phyloP scores from a whole-genome alignment of 2,329 filamentous ascomycete species.

The Penicillium sp. region DNA sequence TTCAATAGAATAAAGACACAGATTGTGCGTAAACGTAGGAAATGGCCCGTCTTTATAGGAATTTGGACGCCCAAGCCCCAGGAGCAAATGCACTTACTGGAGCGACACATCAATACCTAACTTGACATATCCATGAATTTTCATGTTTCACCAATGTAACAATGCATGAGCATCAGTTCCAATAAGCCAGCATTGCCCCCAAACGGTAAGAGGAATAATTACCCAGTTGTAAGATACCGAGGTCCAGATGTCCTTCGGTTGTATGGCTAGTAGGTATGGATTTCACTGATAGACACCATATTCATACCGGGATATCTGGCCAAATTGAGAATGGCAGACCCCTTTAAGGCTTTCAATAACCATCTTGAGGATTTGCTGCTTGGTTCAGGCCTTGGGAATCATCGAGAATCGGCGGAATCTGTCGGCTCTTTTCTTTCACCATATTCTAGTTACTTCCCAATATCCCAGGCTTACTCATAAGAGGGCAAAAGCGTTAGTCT shows the following conservation, averaged over 20 bases:
- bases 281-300: too few relatives aligned
- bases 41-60: background rate
- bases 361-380: too few relatives aligned
- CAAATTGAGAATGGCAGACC: too few relatives aligned
- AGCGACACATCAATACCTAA: background rate
- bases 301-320: too few relatives aligned
- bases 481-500: too few relatives aligned
- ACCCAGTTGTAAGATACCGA: background rate
- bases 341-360: too few relatives aligned
- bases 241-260: background rate
- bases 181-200: background rate
- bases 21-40: background rate
- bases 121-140: background rate
- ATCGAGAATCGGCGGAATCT: background rate
- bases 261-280: background rate
- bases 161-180: background rate
- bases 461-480: too few relatives aligned
- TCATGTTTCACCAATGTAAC: background rate
- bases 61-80: background rate
- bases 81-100: too few relatives aligned
- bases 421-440: background rate
- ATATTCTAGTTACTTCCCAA: too few relatives aligned
- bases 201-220: background rate
- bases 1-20: background rate
- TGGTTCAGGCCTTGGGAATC: too few relatives aligned